phyloP scores from a whole-genome alignment of 495 filamentous ascomycete species.

The Penicillium waksmanii region DNA sequence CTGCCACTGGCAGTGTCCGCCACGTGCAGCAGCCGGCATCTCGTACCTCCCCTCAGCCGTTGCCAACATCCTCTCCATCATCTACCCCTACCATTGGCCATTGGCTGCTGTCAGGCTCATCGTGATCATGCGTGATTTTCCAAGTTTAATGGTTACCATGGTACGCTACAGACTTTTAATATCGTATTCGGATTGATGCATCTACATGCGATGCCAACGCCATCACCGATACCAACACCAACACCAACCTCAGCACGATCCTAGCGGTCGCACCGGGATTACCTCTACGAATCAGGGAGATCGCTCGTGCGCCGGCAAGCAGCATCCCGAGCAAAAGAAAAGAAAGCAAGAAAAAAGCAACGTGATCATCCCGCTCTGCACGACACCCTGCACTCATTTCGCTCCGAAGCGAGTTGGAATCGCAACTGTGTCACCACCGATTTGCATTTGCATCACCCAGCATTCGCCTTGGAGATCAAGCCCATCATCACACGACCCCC shows the following conservation, averaged over 20 bases:
- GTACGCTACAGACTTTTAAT: background rate
- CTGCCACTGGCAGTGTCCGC: background rate
- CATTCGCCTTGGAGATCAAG: background rate
- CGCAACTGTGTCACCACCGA: conserved; percentile 19
- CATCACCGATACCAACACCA: background rate
- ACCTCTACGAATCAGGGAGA: conserved; percentile 14
- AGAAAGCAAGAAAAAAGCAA: conserved; percentile 20
- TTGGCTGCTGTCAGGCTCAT: background rate
- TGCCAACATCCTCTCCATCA: background rate
- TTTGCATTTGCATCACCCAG: background rate
- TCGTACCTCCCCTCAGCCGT: background rate
- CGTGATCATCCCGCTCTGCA: conserved; percentile 25
- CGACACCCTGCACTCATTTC: conserved; percentile 6
- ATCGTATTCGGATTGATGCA: background rate
- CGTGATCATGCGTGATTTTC: background rate
- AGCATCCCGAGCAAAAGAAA: conserved; percentile 16
- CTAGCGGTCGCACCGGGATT: background rate
- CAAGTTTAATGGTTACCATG: background rate
- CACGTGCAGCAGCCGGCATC: conserved; percentile 3
- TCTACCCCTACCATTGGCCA: background rate
- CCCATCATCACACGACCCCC: conserved; percentile 25
- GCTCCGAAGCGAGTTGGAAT: conserved; percentile 12
- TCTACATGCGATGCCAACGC: background rate
- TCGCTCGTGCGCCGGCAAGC: conserved; percentile 23
- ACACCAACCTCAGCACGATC: background rate